Base-by-base conservation (phyloP, 495 filamentous ascomycete genomes). In the Clohesyomyces aquaticus region DNA sequence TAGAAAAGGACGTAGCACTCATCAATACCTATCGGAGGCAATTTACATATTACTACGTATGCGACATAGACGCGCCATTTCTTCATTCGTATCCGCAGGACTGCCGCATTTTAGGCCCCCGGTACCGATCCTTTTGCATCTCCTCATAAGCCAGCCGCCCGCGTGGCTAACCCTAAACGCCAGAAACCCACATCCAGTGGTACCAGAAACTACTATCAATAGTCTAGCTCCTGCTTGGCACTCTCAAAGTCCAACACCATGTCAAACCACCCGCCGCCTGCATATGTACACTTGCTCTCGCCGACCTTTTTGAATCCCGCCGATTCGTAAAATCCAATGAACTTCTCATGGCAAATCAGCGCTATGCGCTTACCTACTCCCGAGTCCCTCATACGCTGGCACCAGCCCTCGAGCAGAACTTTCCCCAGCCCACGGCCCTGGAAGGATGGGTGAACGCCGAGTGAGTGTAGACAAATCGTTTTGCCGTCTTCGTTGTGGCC, bases 191-290 rank as follows among this genome's bases (percentile, higher is more conserved):
- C n/a, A n/a, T n/a, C n/a, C n/a, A n/a, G n/a, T n/a, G n/a, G n/a
- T n/a, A n/a, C 14, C 32, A 38, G 32, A 14, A 38, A 49, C 43
- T n/a, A 4, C n/a, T 23, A 47, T 47, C 43, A 47, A 18, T 8
- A 23, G 16, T 47, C 43, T 18, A 8, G 16, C 4, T 47, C 43
- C 4, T 23, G 8, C 43, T 23, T 23, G 4, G n/a, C 4, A 18
- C 23, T 25, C 8, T 22, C 50, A 46, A 67, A 67, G n/a, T 67
- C 65, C 26, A 74, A 61, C 60, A 86, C 82, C 83, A 91, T 82
- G 75, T 95, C 85, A 66, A 82, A 78, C 91, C 92, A 96, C 23
- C 85, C 88, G 55, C 90, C 91, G 22, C 91, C 91, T 10, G 87
- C 89, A 76, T 90, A 91, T 43, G 71, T 58, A 11, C 77, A 81